phyloP scores from a whole-genome alignment of 345 rosid genomes.

The Bruguiera parviflora region DNA sequence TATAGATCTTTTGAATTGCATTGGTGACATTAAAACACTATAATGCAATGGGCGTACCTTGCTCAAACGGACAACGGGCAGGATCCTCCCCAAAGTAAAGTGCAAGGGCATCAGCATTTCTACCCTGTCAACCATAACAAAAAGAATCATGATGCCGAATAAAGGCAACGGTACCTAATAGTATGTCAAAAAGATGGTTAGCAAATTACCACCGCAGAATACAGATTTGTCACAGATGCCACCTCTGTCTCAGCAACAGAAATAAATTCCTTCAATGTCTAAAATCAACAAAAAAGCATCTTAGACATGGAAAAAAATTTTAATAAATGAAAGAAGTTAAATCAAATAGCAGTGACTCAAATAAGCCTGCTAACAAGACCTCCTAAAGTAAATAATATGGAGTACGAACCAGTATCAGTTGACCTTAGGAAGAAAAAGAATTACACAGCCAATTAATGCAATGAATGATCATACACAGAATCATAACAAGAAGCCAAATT shows the following conservation, averaged over 20 bases:
- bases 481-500: too few species aligned
- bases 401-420: neutral
- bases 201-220: conserved; percentile 75
- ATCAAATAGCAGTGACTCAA: neutral
- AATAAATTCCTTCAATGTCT: conserved; percentile 82
- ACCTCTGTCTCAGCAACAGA: conserved; percentile 78
- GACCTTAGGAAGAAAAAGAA: neutral
- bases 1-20: neutral
- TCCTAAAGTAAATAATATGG: too few species aligned
- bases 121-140: conserved; percentile 59
- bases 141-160: neutral
- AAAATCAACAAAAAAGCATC: conserved; percentile 5
- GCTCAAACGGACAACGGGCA: conserved; percentile 89
- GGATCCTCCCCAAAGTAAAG: conserved; percentile 97
- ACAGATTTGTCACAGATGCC: conserved; percentile 65
- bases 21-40: neutral
- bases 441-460: conserved; percentile 9
- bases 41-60: conserved; percentile 49
- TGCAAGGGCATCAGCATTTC: conserved; percentile 97
- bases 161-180: neutral
- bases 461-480: neutral
- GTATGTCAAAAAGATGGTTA: neutral
- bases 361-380: neutral
- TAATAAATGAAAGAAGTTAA: neutral
- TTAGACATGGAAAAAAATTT: conserved; percentile 10